Base-by-base conservation (phyloP, 1,284 basidiomycete species). In the Fomitopsis schrenkii region DNA sequence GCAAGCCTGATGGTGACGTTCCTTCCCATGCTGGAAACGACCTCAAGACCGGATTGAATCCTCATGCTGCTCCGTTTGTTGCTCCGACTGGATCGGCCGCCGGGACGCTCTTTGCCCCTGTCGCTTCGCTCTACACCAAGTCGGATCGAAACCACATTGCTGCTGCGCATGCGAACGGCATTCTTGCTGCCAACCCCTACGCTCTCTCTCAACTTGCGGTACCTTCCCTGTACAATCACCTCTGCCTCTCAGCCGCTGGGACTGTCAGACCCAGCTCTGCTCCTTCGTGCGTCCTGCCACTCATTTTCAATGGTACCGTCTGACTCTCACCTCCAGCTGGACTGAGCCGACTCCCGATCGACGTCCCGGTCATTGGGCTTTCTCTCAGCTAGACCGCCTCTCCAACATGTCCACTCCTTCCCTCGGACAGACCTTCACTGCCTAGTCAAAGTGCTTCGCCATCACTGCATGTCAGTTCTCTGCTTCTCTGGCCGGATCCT, bases 21-120 rank as follows among this genome's bases (percentile, higher is more conserved):
- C 26, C 59, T 58, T 5, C 57, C 63, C 35, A n/a, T 55, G 30
- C 48, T 50, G 48, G 48, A 19, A 61, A 59, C n/a, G 66, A 67
- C 46, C 58, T 62, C n/a, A 74, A 71, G 57, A 52, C 65, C 38
- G 65, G 67, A 33, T 66, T 75, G 55, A 77, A 75, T 54, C 74
- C 75, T 61, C 67, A 67, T 55, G 75, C 75, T 42, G 63, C 74
- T 35, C 75, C 74, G 15, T 77, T 77, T 61, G 60, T 70, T 35
- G 63, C 64, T 14, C 70, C 66, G 38, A 36, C 62, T 62, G 63
- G 60, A 41, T 44, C 61, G 48, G 53, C 60, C 59, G 58, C 54
- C 19, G 55, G 63, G 57, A 57, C 62, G 35, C 53, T 63, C 22
- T 62, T 63, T 57, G 59, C 62, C 33, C 62, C 66, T 42, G 63